phyloP scores from a whole-genome alignment of 805 yeast species.

The Aciculoconidium aculeatum region DNA sequence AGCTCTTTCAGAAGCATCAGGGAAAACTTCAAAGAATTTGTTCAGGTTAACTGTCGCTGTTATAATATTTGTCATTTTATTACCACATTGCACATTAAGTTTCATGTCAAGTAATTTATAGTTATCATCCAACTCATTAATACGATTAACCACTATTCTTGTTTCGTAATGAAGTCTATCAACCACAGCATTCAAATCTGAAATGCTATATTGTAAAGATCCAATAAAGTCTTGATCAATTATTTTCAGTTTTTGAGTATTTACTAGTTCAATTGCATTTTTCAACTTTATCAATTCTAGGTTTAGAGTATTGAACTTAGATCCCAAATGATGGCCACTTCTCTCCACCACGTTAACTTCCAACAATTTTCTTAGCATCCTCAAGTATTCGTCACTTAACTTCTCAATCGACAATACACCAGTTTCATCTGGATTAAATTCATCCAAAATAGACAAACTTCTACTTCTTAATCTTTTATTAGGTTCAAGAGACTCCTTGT shows the following conservation, averaged over 20 bases:
- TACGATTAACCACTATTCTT: slow-evolving; percentile 33
- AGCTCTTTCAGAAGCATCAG: slow-evolving; percentile 22
- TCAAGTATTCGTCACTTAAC: slow-evolving; percentile 14
- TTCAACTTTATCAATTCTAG: slow-evolving; percentile 25
- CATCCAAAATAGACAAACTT: slow-evolving; percentile 22
- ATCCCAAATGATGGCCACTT: slow-evolving; percentile 11
- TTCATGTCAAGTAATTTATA: slow-evolving; percentile 22
- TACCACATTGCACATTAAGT: slow-evolving; percentile 21
- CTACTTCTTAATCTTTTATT: slow-evolving; percentile 11
- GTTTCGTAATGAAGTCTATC: slow-evolving; percentile 37
- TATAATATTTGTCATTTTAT: slow-evolving; percentile 21
- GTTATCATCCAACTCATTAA: slow-evolving; percentile 36
- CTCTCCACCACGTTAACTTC: slow-evolving; percentile 6
- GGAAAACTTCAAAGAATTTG: slow-evolving; percentile 26
- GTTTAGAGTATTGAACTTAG: slow-evolving; percentile 23
- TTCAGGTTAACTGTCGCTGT: slow-evolving; percentile 23
- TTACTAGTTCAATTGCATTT: slow-evolving; percentile 22
- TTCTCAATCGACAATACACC: slow-evolving; percentile 12
- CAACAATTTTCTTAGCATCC: slow-evolving; percentile 12
- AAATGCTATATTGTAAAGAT: slow-evolving; percentile 23
- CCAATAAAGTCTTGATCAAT: slow-evolving; percentile 25
- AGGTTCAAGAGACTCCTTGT: slow-evolving; percentile 6
- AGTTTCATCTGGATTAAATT: slow-evolving; percentile 4
- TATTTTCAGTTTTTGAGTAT: slow-evolving; percentile 15
- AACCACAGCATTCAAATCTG: slow-evolving; percentile 26